Evolutionary conservation across 2,329 filamentous ascomycete genomes (phyloP).

Genomic region (Verticillium tricorpus): DNA sequence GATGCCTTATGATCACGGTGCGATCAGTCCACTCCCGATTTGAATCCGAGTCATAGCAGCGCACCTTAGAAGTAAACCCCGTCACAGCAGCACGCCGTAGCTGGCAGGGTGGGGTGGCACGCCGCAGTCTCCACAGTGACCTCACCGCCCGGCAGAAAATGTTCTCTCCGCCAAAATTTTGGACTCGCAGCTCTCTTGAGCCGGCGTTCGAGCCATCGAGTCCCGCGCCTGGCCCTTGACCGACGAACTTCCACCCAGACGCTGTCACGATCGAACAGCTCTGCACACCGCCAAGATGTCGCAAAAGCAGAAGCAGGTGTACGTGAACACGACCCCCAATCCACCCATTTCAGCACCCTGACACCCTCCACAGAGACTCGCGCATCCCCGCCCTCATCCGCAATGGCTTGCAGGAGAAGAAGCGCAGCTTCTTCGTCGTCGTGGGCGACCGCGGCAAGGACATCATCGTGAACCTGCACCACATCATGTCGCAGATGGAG

Average conservation of each 20-base stretch:
- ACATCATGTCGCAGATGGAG: slow-evolving; percentile 85
- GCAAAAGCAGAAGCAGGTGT: slow-evolving; percentile 59
- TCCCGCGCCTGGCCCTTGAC: slow-evolving; percentile 5
- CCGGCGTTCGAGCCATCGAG: slow-evolving; percentile 5
- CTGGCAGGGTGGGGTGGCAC: not conserved
- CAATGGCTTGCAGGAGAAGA: slow-evolving; percentile 93
- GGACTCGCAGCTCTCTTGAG: slow-evolving; percentile 13
- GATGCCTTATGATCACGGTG: too few relatives aligned
- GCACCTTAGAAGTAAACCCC: not conserved
- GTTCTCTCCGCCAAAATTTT: slow-evolving; percentile 27
- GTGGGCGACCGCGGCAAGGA: slow-evolving; percentile 90
- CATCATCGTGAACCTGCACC: slow-evolving; percentile 89
- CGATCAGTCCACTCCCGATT: too few relatives aligned
- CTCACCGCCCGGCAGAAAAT: slow-evolving; percentile 32
- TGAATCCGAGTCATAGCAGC: not conserved
- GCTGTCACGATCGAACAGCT: slow-evolving; percentile 1
- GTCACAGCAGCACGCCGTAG: not conserved
- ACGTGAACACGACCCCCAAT: slow-evolving; percentile 16
- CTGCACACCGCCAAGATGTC: slow-evolving; percentile 40
- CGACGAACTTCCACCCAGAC: not conserved
- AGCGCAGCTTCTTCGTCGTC: slow-evolving; percentile 95
- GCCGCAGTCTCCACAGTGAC: not conserved
- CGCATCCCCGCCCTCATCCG: slow-evolving; percentile 86
- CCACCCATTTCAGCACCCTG: not conserved
- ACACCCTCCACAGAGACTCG: slow-evolving; percentile 58